phyloP scores from a whole-genome alignment of 2,329 filamentous ascomycete species.

The Xylariales sp. region DNA sequence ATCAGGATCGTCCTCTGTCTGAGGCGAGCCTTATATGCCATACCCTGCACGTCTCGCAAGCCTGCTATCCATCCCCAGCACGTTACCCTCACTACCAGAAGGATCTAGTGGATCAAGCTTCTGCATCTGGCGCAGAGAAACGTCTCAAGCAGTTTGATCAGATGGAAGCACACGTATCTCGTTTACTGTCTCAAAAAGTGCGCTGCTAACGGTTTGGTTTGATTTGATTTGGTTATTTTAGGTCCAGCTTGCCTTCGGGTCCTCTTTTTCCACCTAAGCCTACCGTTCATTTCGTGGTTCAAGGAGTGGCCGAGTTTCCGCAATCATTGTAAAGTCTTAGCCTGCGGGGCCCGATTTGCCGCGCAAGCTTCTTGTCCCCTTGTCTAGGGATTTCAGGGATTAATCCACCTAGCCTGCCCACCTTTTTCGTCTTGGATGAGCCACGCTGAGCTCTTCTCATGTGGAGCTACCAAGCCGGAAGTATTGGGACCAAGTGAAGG shows the following conservation, averaged over 20 bases:
- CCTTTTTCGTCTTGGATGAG: constrained; percentile 21
- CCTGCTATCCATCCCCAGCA: constrained; percentile 12
- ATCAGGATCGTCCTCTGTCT: constrained; percentile 7
- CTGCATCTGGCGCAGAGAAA: too few species aligned
- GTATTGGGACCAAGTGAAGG: constrained; percentile 18
- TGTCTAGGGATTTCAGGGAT: constrained; percentile 7
- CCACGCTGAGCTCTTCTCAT: constrained; percentile 16
- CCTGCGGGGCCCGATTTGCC: constrained; percentile 5
- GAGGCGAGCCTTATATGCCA: constrained; percentile 7
- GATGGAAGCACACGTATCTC: too few species aligned
- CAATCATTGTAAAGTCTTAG: background rate
- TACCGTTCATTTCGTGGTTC: constrained; percentile 6
- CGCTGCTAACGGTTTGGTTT: too few species aligned
- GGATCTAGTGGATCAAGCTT: constrained; percentile 11
- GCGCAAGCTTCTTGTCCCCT: constrained; percentile 8
- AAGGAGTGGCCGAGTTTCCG: constrained; percentile 1
- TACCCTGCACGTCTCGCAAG: constrained; percentile 23
- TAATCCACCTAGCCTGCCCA: constrained; percentile 13
- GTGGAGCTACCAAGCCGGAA: constrained; percentile 21
- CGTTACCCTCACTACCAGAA: background rate
- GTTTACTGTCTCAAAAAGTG: too few species aligned
- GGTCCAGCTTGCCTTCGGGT: too few species aligned
- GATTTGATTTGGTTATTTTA: too few species aligned
- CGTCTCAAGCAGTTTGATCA: constrained; percentile 9
- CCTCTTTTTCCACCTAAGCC: too few species aligned